Conservation (phyloP, 2,329 filamentous ascomycete species). For the Lasiodiplodia gonubiensis region DNA sequence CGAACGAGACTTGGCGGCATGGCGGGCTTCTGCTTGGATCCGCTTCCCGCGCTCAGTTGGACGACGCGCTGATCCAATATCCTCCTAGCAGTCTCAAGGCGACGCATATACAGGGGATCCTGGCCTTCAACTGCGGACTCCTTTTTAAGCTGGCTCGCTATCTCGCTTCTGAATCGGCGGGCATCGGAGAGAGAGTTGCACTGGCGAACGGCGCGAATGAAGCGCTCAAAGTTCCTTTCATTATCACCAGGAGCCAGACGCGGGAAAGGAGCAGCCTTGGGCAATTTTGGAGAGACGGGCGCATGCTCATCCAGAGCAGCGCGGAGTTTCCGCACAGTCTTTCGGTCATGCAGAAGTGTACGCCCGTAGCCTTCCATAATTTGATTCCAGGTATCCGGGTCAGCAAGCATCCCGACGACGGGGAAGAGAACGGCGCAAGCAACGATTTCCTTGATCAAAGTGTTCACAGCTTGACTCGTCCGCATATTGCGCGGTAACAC, state of each 20-base stretch:
- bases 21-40: conserved; percentile 47
- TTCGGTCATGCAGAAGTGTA: conserved; percentile 89
- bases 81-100: conserved; percentile 89
- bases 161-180: conserved; percentile 86
- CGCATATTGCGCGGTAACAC: conserved; percentile 76
- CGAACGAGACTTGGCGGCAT: conserved; percentile 46
- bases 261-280: conserved; percentile 73
- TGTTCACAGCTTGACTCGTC: conserved; percentile 79
- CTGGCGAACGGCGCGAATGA: conserved; percentile 86
- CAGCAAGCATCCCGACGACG: conserved; percentile 77
- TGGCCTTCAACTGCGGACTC: conserved; percentile 79
- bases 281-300: conserved; percentile 72
- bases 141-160: conserved; percentile 87
- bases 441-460: conserved; percentile 87
- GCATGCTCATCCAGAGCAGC: conserved; percentile 94
- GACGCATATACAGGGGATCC: conserved; percentile 84
- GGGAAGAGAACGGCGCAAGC: conserved; percentile 88
- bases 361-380: conserved; percentile 88
- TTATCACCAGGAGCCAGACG: conserved; percentile 81
- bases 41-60: conserved; percentile 73
- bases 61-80: conserved; percentile 89
- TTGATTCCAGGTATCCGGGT: conserved; percentile 98
- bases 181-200: conserved; percentile 93
- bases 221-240: conserved; percentile 92
- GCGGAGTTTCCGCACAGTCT: conserved; percentile 88